Evolutionary conservation across 257 asterid genomes (phyloP).

Genomic region (Anisodus tanguticus): DNA sequence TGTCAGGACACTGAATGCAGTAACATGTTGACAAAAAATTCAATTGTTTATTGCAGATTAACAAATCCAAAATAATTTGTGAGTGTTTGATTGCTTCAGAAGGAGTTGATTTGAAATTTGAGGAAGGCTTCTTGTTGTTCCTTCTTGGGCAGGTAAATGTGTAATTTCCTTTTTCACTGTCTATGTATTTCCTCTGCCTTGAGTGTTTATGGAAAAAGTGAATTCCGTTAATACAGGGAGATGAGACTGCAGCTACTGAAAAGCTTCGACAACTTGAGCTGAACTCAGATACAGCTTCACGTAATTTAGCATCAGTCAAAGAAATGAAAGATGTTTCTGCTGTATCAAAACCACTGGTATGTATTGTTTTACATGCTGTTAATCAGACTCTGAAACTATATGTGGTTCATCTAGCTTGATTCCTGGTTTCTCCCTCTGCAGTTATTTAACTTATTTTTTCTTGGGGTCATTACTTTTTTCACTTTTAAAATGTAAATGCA

Average conservation of each 20-base stretch:
- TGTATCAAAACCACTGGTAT: slow-evolving; percentile 74
- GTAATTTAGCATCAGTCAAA: slow-evolving; percentile 56
- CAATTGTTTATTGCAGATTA: slow-evolving; percentile 56
- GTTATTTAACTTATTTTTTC: not conserved
- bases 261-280: slow-evolving; percentile 70
- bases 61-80: slow-evolving; percentile 73
- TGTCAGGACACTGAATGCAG: not conserved
- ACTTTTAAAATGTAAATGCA: slow-evolving; percentile 3
- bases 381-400: not conserved
- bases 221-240: slow-evolving; percentile 60
- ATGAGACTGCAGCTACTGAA: slow-evolving; percentile 79
- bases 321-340: slow-evolving; percentile 60
- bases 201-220: slow-evolving; percentile 23
- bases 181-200: slow-evolving; percentile 22
- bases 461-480: not conserved
- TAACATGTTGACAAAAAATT: slow-evolving; percentile 30
- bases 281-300: slow-evolving; percentile 56
- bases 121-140: slow-evolving; percentile 89
- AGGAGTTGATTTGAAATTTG: slow-evolving; percentile 89
- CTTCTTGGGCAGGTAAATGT: slow-evolving; percentile 90
- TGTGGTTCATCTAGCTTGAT: slow-evolving; percentile 25
- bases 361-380: slow-evolving; percentile 25
- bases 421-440: slow-evolving; percentile 6
- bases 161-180: slow-evolving; percentile 37
- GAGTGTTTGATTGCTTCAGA: slow-evolving; percentile 90